Conservation (phyloP, 1,139 yeast species). For the Petasospora rhodanensis region DNA sequence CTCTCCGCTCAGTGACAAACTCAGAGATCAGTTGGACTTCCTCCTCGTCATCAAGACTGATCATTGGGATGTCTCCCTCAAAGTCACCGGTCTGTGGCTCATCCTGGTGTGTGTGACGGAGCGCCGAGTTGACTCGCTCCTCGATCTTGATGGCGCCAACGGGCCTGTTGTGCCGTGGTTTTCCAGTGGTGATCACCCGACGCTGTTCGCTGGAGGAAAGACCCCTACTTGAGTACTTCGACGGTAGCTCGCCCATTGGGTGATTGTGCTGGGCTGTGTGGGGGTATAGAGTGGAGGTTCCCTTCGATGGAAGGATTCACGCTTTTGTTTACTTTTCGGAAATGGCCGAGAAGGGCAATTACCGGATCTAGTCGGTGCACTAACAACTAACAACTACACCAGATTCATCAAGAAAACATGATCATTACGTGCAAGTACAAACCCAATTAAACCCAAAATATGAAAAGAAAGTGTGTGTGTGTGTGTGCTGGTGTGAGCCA, state of each 20-base stretch:
- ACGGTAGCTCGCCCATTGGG: constrained; percentile 43
- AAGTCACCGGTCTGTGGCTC: constrained; percentile 16
- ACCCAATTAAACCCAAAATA: constrained; percentile 9
- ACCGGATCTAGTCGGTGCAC: no score
- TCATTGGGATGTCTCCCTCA: constrained; percentile 47
- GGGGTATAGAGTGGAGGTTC: no score
- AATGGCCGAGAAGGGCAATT: not conserved
- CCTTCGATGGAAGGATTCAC: no score
- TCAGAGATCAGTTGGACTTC: constrained; percentile 45
- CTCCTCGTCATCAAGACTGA: constrained; percentile 42
- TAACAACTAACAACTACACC: constrained; percentile 1
- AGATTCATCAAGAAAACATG: constrained; percentile 13
- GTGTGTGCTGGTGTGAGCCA: constrained; percentile 3
- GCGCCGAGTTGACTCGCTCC: constrained; percentile 33
- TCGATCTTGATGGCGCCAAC: constrained; percentile 33
- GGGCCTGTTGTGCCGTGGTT: constrained; percentile 29
- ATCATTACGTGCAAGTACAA: constrained; percentile 13
- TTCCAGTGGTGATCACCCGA: constrained; percentile 35
- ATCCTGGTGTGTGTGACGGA: constrained; percentile 5
- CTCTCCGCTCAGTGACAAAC: constrained; percentile 31
- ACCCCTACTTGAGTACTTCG: constrained; percentile 43
- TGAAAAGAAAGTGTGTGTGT: constrained; percentile 3
- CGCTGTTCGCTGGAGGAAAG: constrained; percentile 31
- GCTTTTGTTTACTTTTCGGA: constrained; percentile 1
- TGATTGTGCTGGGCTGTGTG: no score